Base-by-base conservation (phyloP, 2,329 filamentous ascomycete genomes). In the Lithohypha guttulata region DNA sequence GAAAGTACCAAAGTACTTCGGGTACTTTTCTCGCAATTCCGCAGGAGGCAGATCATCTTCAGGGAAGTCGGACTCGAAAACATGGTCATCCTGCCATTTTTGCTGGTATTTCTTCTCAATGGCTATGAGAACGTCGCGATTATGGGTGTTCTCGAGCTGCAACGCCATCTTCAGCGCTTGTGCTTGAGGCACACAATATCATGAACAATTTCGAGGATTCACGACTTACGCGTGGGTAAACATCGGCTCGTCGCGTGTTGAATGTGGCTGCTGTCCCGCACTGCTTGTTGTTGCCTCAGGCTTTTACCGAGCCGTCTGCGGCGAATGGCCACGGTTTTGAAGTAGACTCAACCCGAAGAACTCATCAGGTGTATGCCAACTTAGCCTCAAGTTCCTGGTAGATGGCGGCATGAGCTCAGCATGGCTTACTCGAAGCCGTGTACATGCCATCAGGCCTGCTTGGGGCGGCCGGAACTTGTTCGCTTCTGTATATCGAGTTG, bases 91-190 rank as follows among this genome's bases (percentile, higher is more conserved):
- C 55, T 80, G 75, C 85, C 85, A 93, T 73, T 79, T 70, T 57
- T 79, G 68, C 65, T 96, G 89, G 64, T 93, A 95, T 59, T 86
- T 86, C 67, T 91, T 93, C 68, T 96, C 89, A 54, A 81, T 74
- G 21, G 76, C 76, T 52, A 91, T 79, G 50, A 93, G 69, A 35
- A 79, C 74, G 56, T 93, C 85, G 59, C 86, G 72, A 66, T 93
- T 93, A 55, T 93, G 84, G 26, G 86, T 93, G 74, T 84, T 53
- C 17, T 26, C 23, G 13, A 29, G 34, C 22, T 36, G 9, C 10
- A 39, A 27, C 35, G 35, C 35, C 35, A 39, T 39, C 18, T 30
- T 39, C 26, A 41, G 55, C 55, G 51, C 52, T 53, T 52, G 45
- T 56, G 56, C 40, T 56, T 50, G 28, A 51, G 56, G 52, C 56